Percentiles rank a stretch among this genome's conserved stretches.
Conservation (phyloP, 2,329 filamentous ascomycete genomes). For the Phoma sp. region DNA sequence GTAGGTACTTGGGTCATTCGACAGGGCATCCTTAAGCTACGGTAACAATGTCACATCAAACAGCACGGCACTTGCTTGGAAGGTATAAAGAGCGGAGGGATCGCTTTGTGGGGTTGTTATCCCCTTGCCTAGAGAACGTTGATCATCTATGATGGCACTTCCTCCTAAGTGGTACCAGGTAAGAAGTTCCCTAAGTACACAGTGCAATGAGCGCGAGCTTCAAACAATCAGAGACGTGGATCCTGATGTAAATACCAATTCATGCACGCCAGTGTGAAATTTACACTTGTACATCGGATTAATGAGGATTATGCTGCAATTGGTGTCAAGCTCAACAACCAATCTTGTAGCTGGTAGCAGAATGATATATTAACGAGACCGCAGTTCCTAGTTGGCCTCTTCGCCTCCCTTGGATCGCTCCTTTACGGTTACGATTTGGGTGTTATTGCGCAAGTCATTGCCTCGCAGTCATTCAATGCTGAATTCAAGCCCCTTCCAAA, state of each 20-base stretch:
- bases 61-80: conserved; percentile 5
- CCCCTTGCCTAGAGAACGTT: conserved; percentile 14
- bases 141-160: conserved; percentile 56
- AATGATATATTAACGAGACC: conserved; percentile 9
- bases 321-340: not conserved
- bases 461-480: conserved; percentile 51
- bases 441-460: conserved; percentile 66
- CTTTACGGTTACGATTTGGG: conserved; percentile 67
- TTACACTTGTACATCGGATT: not conserved
- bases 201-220: not conserved
- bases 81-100: conserved; percentile 16
- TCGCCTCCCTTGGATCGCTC: conserved; percentile 66
- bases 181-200: conserved; percentile 19
- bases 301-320: not conserved
- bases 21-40: conserved; percentile 5
- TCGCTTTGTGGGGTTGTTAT: conserved; percentile 13
- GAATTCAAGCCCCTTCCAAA: conserved; percentile 51
- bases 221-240: not conserved
- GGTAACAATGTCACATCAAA: conserved; percentile 5
- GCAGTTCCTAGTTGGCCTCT: conserved; percentile 65
- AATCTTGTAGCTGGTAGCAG: not conserved
- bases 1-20: conserved; percentile 10
- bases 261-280: not conserved
- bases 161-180: conserved; percentile 66
- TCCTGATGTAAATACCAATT: not conserved